phyloP scores from a whole-genome alignment of 2,329 filamentous ascomycete genomes.

The Grosmannia huntii region DNA sequence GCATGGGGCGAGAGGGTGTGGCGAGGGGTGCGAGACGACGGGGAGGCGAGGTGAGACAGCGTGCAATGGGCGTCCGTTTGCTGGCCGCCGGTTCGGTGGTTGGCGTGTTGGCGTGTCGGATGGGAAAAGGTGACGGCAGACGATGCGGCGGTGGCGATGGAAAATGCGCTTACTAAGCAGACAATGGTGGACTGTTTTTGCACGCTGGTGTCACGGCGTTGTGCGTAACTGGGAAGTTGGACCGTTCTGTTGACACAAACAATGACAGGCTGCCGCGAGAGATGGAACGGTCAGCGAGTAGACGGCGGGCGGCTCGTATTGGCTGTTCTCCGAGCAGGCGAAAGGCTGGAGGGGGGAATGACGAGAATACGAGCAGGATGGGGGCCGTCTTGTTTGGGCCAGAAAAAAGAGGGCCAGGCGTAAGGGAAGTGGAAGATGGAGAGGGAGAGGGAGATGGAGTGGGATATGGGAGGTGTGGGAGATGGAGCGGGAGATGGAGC shows the following conservation, averaged over 20 bases:
- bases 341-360: background rate
- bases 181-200: too few relatives aligned
- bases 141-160: too few relatives aligned
- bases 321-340: background rate
- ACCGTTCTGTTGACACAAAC: background rate
- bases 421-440: background rate
- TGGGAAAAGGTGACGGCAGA: background rate
- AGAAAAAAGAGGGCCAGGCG: background rate
- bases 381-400: too few relatives aligned
- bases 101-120: background rate
- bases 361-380: background rate
- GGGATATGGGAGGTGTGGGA: too few relatives aligned
- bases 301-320: background rate
- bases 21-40: background rate
- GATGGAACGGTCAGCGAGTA: background rate
- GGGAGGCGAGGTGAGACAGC: background rate
- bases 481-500: too few relatives aligned
- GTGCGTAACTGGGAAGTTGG: too few relatives aligned
- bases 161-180: too few relatives aligned
- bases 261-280: background rate
- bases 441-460: background rate
- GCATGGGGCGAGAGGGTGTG: constrained; percentile 7
- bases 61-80: background rate
- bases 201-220: too few relatives aligned
- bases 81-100: background rate